Conservation (phyloP, 768 basidiomycete genomes). For the Ramaria rubella region DNA sequence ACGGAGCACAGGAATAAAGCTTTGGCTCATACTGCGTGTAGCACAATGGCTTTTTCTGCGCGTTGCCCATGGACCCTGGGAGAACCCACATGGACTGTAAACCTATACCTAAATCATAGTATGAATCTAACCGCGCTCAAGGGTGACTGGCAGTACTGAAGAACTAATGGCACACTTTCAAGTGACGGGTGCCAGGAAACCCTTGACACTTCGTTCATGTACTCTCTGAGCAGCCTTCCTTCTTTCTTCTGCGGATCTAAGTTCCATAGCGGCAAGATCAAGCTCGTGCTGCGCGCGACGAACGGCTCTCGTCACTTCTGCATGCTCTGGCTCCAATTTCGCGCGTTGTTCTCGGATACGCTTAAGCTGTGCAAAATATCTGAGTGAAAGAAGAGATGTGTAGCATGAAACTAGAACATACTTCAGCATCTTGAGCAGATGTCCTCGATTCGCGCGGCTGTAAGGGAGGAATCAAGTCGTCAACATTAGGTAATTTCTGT, state of each 20-base stretch:
- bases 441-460: slow-evolving; percentile 14
- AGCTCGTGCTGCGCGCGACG: slow-evolving; percentile 55
- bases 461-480: slow-evolving; percentile 1
- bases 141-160: neutral
- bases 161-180: too few relatives aligned
- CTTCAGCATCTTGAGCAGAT: slow-evolving; percentile 18
- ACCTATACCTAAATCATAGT: slow-evolving; percentile 37
- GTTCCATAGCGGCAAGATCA: slow-evolving; percentile 52
- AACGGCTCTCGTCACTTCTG: slow-evolving; percentile 32
- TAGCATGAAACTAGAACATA: slow-evolving; percentile 4
- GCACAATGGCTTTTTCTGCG: slow-evolving; percentile 64
- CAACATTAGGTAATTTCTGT: slow-evolving; percentile 4
- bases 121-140: neutral
- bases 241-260: slow-evolving; percentile 51
- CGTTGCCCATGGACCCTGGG: slow-evolving; percentile 57
- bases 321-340: slow-evolving; percentile 34
- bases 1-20: neutral
- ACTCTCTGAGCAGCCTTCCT: slow-evolving; percentile 44
- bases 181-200: neutral
- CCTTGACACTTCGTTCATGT: slow-evolving; percentile 6
- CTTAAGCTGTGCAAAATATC: slow-evolving; percentile 20
- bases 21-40: slow-evolving; percentile 19
- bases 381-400: neutral
- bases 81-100: slow-evolving; percentile 65
- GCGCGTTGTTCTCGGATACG: slow-evolving; percentile 35